Evolutionary conservation across 2,329 filamentous ascomycete species (phyloP), one percentile per base, ranked within the genome.

Genomic region (Aureobasidium sp.): DNA sequence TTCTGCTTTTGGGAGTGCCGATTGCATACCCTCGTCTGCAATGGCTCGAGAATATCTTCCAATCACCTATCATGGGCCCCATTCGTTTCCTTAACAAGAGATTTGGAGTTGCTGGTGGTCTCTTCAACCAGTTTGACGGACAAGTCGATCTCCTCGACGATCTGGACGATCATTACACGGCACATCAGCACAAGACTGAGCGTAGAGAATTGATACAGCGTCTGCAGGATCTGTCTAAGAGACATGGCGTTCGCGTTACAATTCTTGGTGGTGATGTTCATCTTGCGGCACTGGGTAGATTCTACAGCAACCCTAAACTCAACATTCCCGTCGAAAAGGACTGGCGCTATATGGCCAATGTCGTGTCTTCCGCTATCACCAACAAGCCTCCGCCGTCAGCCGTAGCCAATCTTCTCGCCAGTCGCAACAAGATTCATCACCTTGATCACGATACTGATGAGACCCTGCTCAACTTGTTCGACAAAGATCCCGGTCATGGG

Each of bases 81-180:
- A 85, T 97, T 71, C 92, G 92, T 70, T 87, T 97, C 65, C 74
- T 97, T 69, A 94, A 96, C 78, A 89, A 92, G 73, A 85, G 92
- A 29, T 96, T 97, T 67, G 93, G 93, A 62, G 76, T 96, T 48
- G 88, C 88, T 5, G 92, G 92, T 53, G 85, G 86, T 59, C 80
- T 97, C 48, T 96, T 97, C 81, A 97, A 97, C 75, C 84, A 91
- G 62, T 97, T 97, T 68, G 93, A 97, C 69, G 93, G 93, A 43
- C 78, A 82, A 55, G 82, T 87, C 34, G 85, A 87, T 77, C 72
- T 87, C 43, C 74, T 87, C 7, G 85, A 87, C 65, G 84, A 87
- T 66, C 71, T 87, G 47, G 85, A 87, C 67, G 85, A 87, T 68
- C 85, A 87, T 69, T 97, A 97, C 79, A 97, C 93, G 1, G 90